Conservation (phyloP, 2,329 filamentous ascomycete species). For the Rhynchosporium secalis region DNA sequence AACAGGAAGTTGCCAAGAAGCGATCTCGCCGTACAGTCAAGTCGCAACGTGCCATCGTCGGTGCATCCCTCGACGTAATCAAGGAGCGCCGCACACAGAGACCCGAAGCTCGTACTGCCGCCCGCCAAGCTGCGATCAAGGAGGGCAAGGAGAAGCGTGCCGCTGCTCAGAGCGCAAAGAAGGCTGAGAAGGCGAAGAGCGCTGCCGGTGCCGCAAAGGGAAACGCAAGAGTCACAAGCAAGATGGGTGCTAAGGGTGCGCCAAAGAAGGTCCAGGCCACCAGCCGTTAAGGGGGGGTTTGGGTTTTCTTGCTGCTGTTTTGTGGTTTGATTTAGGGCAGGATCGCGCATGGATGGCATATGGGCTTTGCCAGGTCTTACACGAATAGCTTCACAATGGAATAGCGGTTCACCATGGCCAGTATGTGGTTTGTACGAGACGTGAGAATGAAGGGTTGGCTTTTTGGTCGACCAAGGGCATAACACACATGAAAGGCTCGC, state of each 20-base stretch:
- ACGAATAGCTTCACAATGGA: conserved; percentile 40
- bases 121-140: conserved; percentile 87
- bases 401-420: conserved; percentile 27
- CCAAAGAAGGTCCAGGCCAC: conserved; percentile 81
- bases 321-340: conserved; percentile 33
- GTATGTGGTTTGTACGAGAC: background rate
- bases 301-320: conserved; percentile 32
- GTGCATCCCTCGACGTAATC: conserved; percentile 99
- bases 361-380: conserved; percentile 38
- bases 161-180: conserved; percentile 85
- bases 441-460: background rate
- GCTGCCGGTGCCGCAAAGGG: conserved; percentile 75
- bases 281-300: conserved; percentile 66
- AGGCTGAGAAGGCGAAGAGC: conserved; percentile 98
- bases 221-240: conserved; percentile 81
- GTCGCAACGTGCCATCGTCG: conserved; percentile 97
- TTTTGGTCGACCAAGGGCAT: background rate
- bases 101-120: conserved; percentile 92
- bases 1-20: conserved; percentile 99
- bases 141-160: conserved; percentile 99
- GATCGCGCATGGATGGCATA: conserved; percentile 38
- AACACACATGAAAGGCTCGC: background rate
- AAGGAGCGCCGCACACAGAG: conserved; percentile 96
- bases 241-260: conserved; percentile 95
- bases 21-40: conserved; percentile 97